Percentiles rank a stretch among this genome's conserved stretches.
Evolutionary conservation across 2,329 filamentous ascomycete genomes (phyloP).

Genomic region (Zasmidium citrigriseum): DNA sequence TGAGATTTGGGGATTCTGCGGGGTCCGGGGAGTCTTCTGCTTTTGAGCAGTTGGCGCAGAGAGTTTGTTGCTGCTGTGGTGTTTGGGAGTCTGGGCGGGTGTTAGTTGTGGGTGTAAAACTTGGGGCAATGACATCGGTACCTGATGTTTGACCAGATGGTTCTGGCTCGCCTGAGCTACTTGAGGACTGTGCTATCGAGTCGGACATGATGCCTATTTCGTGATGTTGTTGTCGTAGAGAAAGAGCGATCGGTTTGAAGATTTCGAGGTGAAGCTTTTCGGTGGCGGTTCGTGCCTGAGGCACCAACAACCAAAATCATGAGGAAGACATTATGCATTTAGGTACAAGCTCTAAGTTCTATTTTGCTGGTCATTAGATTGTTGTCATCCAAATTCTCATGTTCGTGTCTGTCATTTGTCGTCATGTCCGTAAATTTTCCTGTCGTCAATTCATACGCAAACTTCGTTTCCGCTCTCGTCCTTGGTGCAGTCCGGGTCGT

Average conservation of each 20-base stretch:
- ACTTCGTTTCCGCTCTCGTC: neutral
- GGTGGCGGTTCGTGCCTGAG: neutral
- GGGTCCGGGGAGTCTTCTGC: slow-evolving; percentile 16
- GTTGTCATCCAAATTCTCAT: too few species aligned
- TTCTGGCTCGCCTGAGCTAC: neutral
- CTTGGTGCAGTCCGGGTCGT: neutral
- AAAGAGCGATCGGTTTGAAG: too few species aligned
- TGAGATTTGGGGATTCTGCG: slow-evolving; percentile 25
- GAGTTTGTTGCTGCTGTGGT: neutral
- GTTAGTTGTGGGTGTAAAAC: neutral
- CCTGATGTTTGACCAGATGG: neutral
- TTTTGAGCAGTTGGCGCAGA: slow-evolving; percentile 18
- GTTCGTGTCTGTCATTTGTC: neutral
- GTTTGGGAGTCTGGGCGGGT: neutral
- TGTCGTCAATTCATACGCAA: neutral
- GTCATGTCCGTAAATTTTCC: neutral
- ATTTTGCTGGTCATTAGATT: neutral
- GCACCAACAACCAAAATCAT: neutral
- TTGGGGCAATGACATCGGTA: neutral
- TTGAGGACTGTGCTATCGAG: neutral
- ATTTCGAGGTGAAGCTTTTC: neutral
- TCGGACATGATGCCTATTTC: too few species aligned
- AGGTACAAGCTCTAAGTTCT: neutral
- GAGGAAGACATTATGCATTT: neutral
- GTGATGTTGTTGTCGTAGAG: too few species aligned